These are phyloP conservation scores for Cornus suecica DNA, from an alignment of 148 eudicot genomes.

Conservation along the genomic window DNA sequence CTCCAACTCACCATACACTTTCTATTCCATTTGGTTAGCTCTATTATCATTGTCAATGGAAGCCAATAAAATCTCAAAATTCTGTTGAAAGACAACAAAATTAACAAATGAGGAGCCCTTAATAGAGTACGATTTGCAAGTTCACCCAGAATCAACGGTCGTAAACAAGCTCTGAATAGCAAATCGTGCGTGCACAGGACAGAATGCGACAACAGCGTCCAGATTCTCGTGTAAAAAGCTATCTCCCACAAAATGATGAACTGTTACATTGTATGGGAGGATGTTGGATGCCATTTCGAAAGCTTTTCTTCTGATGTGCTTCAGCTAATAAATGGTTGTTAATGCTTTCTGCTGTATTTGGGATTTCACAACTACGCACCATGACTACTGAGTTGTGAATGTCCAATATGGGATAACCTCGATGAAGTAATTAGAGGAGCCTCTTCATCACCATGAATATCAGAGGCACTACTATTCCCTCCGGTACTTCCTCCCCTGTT, in stretches of 20 bases:
- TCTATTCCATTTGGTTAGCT: background rate
- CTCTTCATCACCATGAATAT: slow-evolving; percentile 30
- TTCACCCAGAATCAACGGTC: background rate
- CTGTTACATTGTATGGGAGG: background rate
- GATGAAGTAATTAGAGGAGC: slow-evolving; percentile 34
- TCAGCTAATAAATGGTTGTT: background rate
- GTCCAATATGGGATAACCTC: slow-evolving; percentile 40
- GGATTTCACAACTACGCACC: background rate
- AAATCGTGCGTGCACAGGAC: background rate
- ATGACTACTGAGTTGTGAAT: slow-evolving; percentile 24
- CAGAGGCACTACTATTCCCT: slow-evolving; percentile 20
- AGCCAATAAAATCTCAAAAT: background rate
- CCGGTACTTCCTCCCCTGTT: slow-evolving; percentile 10
- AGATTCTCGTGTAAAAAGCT: background rate
- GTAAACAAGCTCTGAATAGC: background rate
- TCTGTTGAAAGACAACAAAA: background rate
- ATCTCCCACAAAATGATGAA: background rate
- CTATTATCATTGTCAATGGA: background rate
- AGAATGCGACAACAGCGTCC: background rate
- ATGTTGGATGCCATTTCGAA: background rate
- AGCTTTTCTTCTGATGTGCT: background rate
- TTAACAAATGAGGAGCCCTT: background rate
- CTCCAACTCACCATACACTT: no score
- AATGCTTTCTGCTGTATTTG: background rate
- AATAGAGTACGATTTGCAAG: background rate